A percentile compares a stretch with the other conserved stretches of the same genome.
phyloP scores from a whole-genome alignment of 176 grass and related monocot genomes.

The Carex parvula region DNA sequence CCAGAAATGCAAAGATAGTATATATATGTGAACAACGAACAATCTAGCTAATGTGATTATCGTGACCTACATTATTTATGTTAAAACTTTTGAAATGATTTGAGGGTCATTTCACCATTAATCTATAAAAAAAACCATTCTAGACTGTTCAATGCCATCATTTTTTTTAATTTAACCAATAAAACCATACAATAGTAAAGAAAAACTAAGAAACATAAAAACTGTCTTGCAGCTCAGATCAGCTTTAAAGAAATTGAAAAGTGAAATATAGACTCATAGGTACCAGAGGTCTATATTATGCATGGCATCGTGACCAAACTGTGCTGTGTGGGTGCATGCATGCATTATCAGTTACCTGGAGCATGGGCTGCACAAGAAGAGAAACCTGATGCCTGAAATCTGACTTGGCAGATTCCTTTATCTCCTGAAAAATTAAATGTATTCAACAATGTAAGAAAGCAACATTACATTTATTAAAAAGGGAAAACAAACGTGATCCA shows the following conservation, averaged over 20 bases:
- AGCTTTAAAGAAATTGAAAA: neutral
- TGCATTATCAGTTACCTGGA: conserved; percentile 51
- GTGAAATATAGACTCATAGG: neutral
- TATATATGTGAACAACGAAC: neutral
- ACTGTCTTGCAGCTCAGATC: neutral
- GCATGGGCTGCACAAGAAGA: conserved; percentile 88
- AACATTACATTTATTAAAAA: neutral
- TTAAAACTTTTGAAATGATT: neutral
- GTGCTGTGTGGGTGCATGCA: neutral
- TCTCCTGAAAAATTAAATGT: conserved; percentile 35
- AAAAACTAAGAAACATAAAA: neutral
- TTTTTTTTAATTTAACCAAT: neutral
- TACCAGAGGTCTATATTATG: neutral
- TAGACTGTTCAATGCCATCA: neutral
- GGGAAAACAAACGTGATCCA: neutral
- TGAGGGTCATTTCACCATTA: neutral
- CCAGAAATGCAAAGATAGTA: neutral
- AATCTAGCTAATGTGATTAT: neutral
- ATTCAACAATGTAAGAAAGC: neutral
- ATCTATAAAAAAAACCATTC: neutral
- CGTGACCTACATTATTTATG: neutral
- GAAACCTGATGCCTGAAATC: conserved; percentile 93
- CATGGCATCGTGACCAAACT: neutral
- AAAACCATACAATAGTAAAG: neutral
- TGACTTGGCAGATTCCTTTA: conserved; percentile 81